Base-by-base conservation (phyloP, 768 basidiomycete genomes). In the Rhizopogon roseolus region DNA sequence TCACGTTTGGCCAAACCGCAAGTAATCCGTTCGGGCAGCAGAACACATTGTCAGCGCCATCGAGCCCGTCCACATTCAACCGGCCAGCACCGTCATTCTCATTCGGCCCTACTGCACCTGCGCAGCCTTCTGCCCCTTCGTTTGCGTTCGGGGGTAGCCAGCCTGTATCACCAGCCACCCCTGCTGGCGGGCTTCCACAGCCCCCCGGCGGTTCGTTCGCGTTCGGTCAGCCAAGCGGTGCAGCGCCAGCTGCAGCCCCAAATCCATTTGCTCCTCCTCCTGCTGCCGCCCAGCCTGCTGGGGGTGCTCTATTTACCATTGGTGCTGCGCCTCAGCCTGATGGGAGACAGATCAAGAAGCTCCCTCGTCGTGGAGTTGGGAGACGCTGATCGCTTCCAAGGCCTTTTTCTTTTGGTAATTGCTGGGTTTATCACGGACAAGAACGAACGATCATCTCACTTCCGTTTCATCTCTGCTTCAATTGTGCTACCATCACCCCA, bases 11-110 rank as follows among this genome's bases (percentile, higher is more conserved):
- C 17, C 62, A 77, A 27, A 40, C 69, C 38, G 65, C 64, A 57
- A 65, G 64, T 50, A 54, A 67, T 59, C 67, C 74, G 9, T 84
- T 83, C 58, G 74, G 74, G 27, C 73, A 77, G 49, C 40, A 71
- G 19, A 55, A 37, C 17, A 55, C 70, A 16, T 66, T 68, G 14
- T 84, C 83, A 41, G 73, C 81, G 22, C 82, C 82, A 28, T 73
- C 72, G 39, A 85, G 82, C 54, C 82, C 82, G 11, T 82, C 81
- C 32, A 78, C 80, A 4, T 84, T 82, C 56, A 74, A 71, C 57
- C 78, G 80, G 6, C 61, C 68, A 43, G 53, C 72, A 4, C 64
- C 77, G 0, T 64, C 73, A 1, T 84, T 84, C 60, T 46, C 72
- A 22, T 84, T 84, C 61, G 76, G 73, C 17, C 57, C 71, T 19